phyloP scores from a whole-genome alignment of 2,329 filamentous ascomycete species.

The Nemania serpens region DNA sequence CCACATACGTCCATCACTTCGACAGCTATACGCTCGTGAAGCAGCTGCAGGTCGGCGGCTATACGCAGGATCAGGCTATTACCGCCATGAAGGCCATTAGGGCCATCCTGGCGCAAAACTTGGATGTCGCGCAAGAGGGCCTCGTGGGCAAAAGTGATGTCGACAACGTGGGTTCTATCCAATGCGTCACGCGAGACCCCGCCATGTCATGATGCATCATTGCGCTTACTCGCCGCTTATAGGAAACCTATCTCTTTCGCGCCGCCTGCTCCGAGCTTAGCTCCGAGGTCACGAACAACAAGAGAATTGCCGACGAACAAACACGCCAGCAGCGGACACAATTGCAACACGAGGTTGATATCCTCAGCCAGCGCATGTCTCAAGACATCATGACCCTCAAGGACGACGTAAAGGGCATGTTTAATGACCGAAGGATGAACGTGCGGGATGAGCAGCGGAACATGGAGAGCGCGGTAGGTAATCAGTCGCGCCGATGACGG shows the following conservation, averaged over 20 bases:
- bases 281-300: slow-evolving; percentile 81
- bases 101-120: slow-evolving; percentile 73
- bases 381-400: slow-evolving; percentile 83
- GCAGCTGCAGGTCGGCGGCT: slow-evolving; percentile 73
- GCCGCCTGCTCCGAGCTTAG: slow-evolving; percentile 91
- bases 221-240: slow-evolving; percentile 7
- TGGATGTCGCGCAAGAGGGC: slow-evolving; percentile 77
- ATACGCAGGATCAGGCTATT: slow-evolving; percentile 74
- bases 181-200: slow-evolving; percentile 10
- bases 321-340: slow-evolving; percentile 82
- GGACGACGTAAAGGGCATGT: slow-evolving; percentile 92
- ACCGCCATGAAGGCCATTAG: slow-evolving; percentile 93
- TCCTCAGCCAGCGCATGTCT: slow-evolving; percentile 79
- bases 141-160: slow-evolving; percentile 90
- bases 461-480: slow-evolving; percentile 75
- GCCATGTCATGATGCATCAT: background rate
- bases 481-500: slow-evolving; percentile 2
- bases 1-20: slow-evolving; percentile 92
- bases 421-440: slow-evolving; percentile 93
- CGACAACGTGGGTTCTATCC: slow-evolving; percentile 65
- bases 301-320: slow-evolving; percentile 77
- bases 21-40: slow-evolving; percentile 91
- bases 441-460: slow-evolving; percentile 85
- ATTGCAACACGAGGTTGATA: slow-evolving; percentile 94
- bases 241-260: slow-evolving; percentile 89